A percentile compares a stretch with the other conserved stretches of the same genome.
These are phyloP conservation scores for Coniosporium apollinis DNA, from an alignment of 495 filamentous ascomycete species.

Conservation along the genomic window DNA sequence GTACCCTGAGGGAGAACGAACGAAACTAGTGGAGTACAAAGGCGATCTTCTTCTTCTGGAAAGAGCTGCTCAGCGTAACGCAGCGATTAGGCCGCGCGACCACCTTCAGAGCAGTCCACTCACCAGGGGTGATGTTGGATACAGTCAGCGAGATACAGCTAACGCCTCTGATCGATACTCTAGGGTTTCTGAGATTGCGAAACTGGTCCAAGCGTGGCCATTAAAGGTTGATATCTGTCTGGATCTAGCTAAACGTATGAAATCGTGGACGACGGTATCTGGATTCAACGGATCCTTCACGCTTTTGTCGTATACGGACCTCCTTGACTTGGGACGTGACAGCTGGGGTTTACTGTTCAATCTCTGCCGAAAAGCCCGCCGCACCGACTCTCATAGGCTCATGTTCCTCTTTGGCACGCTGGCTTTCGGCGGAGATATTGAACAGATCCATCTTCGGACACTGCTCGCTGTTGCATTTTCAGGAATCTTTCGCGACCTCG, in stretches of 20 bases:
- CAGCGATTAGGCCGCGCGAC: no score
- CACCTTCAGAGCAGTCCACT: no score
- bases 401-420: neutral
- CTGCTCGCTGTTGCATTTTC: neutral
- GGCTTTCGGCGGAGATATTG: constrained; percentile 5
- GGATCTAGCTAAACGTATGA: neutral
- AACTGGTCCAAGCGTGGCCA: neutral
- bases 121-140: no score
- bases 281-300: neutral
- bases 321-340: neutral
- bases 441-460: constrained; percentile 9
- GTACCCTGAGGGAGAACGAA: no score
- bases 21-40: no score
- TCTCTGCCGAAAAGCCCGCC: neutral
- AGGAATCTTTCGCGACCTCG: neutral
- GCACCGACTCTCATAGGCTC: neutral
- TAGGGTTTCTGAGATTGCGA: no score
- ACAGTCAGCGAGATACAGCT: no score
- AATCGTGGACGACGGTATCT: neutral
- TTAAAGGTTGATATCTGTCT: neutral
- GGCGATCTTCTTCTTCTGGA: no score
- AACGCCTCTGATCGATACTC: no score
- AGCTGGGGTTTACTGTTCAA: neutral
- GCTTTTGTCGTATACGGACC: neutral
- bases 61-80: no score